Conservation (phyloP, 805 yeast species). For the Kazachstania viticola region DNA sequence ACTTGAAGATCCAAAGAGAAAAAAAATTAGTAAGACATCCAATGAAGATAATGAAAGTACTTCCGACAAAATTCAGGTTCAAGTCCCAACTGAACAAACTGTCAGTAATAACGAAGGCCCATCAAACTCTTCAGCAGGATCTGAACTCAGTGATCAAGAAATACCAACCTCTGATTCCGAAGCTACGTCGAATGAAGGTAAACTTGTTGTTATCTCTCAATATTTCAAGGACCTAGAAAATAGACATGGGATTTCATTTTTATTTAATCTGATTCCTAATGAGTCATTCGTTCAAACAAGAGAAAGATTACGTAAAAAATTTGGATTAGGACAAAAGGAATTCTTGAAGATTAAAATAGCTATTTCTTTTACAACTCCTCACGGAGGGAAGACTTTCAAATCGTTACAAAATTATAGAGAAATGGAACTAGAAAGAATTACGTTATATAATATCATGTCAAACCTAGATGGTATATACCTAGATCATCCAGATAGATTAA, state of each 20-base stretch:
- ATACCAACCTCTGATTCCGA: background rate
- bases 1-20: too few species aligned
- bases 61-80: conserved; percentile 1
- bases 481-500: conserved; percentile 78
- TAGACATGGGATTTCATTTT: conserved; percentile 77
- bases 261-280: conserved; percentile 55
- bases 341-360: conserved; percentile 61
- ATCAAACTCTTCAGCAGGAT: background rate
- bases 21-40: conserved; percentile 4
- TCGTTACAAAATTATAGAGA: conserved; percentile 37
- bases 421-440: conserved; percentile 31
- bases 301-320: conserved; percentile 49
- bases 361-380: conserved; percentile 21
- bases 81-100: conserved; percentile 2
- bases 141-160: background rate
- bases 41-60: background rate
- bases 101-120: conserved; percentile 11
- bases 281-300: conserved; percentile 57
- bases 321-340: conserved; percentile 72
- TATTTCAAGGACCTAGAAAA: conserved; percentile 56
- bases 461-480: conserved; percentile 52
- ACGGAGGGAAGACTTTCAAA: conserved; percentile 28
- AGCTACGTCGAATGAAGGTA: conserved; percentile 16
- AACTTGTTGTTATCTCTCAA: conserved; percentile 59
- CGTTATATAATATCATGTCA: conserved; percentile 43